phyloP scores from a whole-genome alignment of 139 green algal genomes.

The Chlorella vulgaris region DNA sequence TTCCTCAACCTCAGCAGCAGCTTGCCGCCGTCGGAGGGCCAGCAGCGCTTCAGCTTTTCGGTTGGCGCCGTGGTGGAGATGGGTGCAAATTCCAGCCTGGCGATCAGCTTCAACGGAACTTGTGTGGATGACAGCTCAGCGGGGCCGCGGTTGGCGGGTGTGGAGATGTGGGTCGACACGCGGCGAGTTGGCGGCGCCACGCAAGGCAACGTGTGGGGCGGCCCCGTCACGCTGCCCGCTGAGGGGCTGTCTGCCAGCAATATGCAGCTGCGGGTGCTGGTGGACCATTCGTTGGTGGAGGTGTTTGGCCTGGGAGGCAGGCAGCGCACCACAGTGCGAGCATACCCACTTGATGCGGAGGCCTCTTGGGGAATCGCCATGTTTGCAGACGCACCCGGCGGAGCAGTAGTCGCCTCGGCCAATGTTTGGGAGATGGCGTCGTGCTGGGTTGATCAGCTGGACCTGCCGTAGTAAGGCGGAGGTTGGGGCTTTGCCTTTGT shows the following conservation, averaged over 20 bases:
- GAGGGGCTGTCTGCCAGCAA: neutral
- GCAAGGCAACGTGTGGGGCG: neutral
- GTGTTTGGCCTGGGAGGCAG: neutral
- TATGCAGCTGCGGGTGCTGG: neutral
- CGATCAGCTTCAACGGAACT: neutral
- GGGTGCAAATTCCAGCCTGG: neutral
- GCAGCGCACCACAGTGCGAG: neutral
- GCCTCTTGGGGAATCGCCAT: neutral
- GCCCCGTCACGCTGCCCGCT: neutral
- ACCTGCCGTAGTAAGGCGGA: neutral
- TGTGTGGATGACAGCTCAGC: neutral
- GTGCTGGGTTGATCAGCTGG: neutral
- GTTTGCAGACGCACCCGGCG: neutral
- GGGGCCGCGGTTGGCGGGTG: neutral
- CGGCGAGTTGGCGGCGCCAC: neutral
- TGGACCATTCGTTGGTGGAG: neutral
- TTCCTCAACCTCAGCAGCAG: neutral
- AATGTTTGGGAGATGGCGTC: neutral
- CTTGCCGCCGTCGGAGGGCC: neutral
- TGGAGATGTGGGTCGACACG: neutral
- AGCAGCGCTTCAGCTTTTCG: neutral
- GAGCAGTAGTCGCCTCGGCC: neutral
- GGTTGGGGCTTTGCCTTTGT: too few relatives aligned
- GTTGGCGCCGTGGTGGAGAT: neutral
- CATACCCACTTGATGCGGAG: neutral